A percentile compares a stretch with the other conserved stretches of the same genome.
Evolutionary conservation across 495 filamentous ascomycete genomes (phyloP).

Genomic region (Aspergillus incahuasiensis): DNA sequence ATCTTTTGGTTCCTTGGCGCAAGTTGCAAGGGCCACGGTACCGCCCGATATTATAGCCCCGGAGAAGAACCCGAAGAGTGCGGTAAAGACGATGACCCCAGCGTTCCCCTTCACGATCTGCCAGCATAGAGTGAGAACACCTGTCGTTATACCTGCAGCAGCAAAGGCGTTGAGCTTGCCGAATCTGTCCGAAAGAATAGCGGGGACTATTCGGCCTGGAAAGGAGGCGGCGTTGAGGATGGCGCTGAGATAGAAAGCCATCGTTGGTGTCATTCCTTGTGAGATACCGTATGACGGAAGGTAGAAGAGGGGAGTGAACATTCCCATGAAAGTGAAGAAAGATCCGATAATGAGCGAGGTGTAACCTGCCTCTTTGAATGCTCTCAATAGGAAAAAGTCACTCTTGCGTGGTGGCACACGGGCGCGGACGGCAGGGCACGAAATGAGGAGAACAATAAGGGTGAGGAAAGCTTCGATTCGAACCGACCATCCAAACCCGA

Average conservation of each 20-base stretch:
- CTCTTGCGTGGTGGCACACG: conserved; percentile 43
- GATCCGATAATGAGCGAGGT: conserved; percentile 9
- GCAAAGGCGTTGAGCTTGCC: conserved; percentile 11
- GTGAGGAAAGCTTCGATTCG: conserved; percentile 55
- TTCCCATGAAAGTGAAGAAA: conserved; percentile 9
- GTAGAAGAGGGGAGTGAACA: conserved; percentile 11
- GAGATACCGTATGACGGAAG: conserved; percentile 3
- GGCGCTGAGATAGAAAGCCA: conserved; percentile 12
- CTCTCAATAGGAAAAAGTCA: conserved; percentile 35
- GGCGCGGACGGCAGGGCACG: conserved; percentile 34
- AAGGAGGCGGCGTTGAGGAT: conserved; percentile 14
- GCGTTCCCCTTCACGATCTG: conserved; percentile 19
- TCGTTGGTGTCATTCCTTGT: conserved; percentile 1
- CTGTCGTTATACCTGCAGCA: conserved; percentile 18
- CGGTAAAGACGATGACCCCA: conserved; percentile 29
- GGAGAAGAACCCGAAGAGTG: conserved; percentile 29
- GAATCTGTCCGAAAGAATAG: conserved; percentile 9
- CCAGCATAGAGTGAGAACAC: conserved; percentile 28
- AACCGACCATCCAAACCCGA: conserved; percentile 59
- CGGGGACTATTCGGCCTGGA: conserved; percentile 4
- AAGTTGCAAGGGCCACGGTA: conserved; percentile 37
- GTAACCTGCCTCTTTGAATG: conserved; percentile 35
- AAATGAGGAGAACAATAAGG: conserved; percentile 42
- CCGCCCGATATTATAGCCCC: conserved; percentile 44
- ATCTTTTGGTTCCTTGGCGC: conserved; percentile 36